Evolutionary conservation across 2,329 filamentous ascomycete species (phyloP).

Genomic region (Westerdykella ornata): DNA sequence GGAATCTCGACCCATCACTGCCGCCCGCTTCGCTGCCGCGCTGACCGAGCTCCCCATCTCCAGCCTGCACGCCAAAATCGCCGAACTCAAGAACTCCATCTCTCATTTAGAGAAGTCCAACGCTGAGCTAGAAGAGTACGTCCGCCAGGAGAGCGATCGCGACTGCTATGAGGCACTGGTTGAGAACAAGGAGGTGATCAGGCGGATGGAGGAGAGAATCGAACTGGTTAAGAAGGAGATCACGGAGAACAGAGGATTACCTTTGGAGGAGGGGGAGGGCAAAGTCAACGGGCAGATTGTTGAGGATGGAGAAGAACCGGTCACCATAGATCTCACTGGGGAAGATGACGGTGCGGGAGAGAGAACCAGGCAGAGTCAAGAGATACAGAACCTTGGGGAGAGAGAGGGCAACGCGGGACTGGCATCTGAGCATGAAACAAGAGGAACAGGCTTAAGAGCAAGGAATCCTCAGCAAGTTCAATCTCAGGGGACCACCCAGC

Average conservation of each 20-base stretch:
- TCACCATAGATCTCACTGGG: background rate
- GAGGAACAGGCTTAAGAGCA: background rate
- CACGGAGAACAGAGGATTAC: slow-evolving; percentile 50
- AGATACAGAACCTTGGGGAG: background rate
- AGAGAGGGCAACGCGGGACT: background rate
- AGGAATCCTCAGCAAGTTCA: background rate
- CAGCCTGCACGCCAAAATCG: slow-evolving; percentile 64
- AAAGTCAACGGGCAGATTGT: slow-evolving; percentile 2
- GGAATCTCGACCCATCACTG: slow-evolving; percentile 54
- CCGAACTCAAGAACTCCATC: slow-evolving; percentile 69
- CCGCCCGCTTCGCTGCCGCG: slow-evolving; percentile 59
- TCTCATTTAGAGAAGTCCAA: slow-evolving; percentile 69
- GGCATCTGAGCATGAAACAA: background rate
- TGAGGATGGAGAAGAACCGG: slow-evolving; percentile 4
- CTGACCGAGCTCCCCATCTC: slow-evolving; percentile 60
- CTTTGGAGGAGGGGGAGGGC: slow-evolving; percentile 40
- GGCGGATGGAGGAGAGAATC: slow-evolving; percentile 60
- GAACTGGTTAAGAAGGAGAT: slow-evolving; percentile 59
- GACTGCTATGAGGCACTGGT: slow-evolving; percentile 68
- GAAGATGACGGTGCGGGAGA: background rate
- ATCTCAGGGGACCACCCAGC: slow-evolving; percentile 1
- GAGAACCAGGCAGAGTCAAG: background rate
- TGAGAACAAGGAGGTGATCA: slow-evolving; percentile 65
- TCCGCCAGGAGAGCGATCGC: slow-evolving; percentile 49
- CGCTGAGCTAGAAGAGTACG: slow-evolving; percentile 61